Conservation (phyloP, 768 basidiomycete genomes). For the Zangia roseola region DNA sequence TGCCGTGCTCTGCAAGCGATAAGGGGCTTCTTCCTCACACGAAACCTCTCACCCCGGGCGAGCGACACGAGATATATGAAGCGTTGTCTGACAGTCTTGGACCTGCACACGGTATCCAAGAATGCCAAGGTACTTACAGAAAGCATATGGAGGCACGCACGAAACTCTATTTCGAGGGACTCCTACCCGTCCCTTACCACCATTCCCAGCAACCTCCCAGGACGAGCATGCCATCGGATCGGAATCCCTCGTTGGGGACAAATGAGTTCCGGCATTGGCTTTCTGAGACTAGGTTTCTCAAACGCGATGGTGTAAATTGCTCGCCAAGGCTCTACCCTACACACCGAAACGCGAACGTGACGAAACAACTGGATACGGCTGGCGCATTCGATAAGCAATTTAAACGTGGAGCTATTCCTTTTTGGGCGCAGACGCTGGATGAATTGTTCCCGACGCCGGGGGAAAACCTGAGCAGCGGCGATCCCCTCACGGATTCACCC, state of each 20-base stretch:
- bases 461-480: conserved; percentile 1
- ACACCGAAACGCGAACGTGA: conserved; percentile 14
- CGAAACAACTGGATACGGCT: conserved; percentile 9
- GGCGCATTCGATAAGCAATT: conserved; percentile 4
- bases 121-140: conserved; percentile 52
- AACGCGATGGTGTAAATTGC: conserved; percentile 15
- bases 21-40: conserved; percentile 15
- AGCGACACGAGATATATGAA: conserved; percentile 52
- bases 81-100: conserved; percentile 50
- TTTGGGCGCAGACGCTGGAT: conserved; percentile 21
- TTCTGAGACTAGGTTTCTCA: conserved; percentile 28
- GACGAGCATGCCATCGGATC: conserved; percentile 9
- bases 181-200: conserved; percentile 25
- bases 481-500: conserved; percentile 26
- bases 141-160: conserved; percentile 49
- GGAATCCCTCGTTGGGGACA: conserved; percentile 11
- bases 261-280: conserved; percentile 34
- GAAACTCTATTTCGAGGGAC: conserved; percentile 46
- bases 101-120: conserved; percentile 44
- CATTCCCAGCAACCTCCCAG: conserved; percentile 13
- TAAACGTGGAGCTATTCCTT: conserved; percentile 6
- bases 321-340: conserved; percentile 8
- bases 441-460: conserved; percentile 24
- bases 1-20: conserved; percentile 20
- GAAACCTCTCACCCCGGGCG: conserved; percentile 39